Evolutionary conservation across 495 filamentous ascomycete species (phyloP), one percentile per base, ranked within the genome.

Genomic region (Aspergillus egyptiacus): DNA sequence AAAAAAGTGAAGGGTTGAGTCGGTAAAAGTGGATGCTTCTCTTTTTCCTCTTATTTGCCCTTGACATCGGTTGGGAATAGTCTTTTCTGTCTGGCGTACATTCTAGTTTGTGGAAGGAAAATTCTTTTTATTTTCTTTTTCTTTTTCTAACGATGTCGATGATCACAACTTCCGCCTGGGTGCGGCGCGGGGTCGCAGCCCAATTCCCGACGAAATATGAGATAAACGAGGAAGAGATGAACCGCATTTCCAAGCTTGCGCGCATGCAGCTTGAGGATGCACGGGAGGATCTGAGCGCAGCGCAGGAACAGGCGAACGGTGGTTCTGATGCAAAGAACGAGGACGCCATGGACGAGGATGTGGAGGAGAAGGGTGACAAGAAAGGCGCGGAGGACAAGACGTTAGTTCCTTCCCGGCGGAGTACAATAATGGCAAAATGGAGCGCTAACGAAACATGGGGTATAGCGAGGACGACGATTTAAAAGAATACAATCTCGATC

Each of bases 141-240:
- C 5, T 24, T 20, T 27, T 46, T n/a, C 37, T 43, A 51, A 63
- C 55, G 51, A 83, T 83, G 82, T 84, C 83, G 61, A 97, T 96
- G 91, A 95, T 99, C 48, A 97, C 94, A 17, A 86, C 89, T 28
- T 87, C 90, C 1, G 66, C 85, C 4, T 99, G 93, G 93, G 91
- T 97, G 57, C 89, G 89, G 50, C 86, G 91, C 14, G 94, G 94
- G 34, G 89, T 90, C 68, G 89, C 94, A 25, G 91, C 93, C 40
- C 84, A 85, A 50, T 95, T 95, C 58, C 93, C 93, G 1, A 83
- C 77, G 4, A 93, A 89, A 68, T 93, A 93, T 64, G 83, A 86
- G 25, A 89, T 97, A 55, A 84, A 95, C 63, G 93, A 99, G 68
- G 82, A 84, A 50, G 93, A 99, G 61, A 93, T 91, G 66, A 77